Percentiles rank a stretch among this genome's conserved stretches.
phyloP scores from a whole-genome alignment of 805 yeast species.

The Starmerella cellae region DNA sequence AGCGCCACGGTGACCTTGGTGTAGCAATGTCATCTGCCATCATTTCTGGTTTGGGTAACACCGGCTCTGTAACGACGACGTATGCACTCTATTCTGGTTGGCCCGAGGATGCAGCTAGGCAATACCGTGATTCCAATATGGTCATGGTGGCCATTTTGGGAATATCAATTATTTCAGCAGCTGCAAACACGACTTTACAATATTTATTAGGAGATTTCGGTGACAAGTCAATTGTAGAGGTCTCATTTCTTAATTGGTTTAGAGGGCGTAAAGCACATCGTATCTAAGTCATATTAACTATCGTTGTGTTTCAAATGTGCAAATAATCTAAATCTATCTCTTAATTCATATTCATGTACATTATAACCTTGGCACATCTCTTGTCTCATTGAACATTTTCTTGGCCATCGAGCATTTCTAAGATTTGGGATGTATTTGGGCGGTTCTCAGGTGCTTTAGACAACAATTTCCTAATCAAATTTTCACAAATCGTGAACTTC shows the following conservation, averaged over 20 bases:
- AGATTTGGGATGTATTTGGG: constrained; percentile 6
- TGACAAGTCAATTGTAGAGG: constrained; percentile 12
- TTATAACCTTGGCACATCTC: too few relatives aligned
- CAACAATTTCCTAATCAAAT: constrained; percentile 3
- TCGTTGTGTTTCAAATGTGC: too few relatives aligned
- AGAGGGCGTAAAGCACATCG: constrained; percentile 3
- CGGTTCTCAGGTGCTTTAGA: constrained; percentile 5
- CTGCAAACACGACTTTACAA: constrained; percentile 26
- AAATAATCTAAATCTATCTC: too few relatives aligned
- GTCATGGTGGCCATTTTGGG: constrained; percentile 70
- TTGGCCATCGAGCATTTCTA: neutral
- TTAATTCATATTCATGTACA: too few relatives aligned
- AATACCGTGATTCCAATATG: constrained; percentile 64
- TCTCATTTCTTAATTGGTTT: constrained; percentile 18
- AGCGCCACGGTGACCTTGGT: constrained; percentile 70
- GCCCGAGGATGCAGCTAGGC: constrained; percentile 58
- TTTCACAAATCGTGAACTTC: constrained; percentile 5
- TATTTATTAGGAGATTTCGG: constrained; percentile 29
- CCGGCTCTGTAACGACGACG: constrained; percentile 75
- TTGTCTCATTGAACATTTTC: neutral
- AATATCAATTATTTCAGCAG: constrained; percentile 46
- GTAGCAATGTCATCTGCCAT: constrained; percentile 71
- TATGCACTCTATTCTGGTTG: constrained; percentile 79
- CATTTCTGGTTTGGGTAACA: constrained; percentile 74
- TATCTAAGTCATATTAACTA: too few relatives aligned